A percentile compares a stretch with the other conserved stretches of the same genome.
Conservation (phyloP, 805 yeast species). For the Starmerella potacharoeniae region DNA sequence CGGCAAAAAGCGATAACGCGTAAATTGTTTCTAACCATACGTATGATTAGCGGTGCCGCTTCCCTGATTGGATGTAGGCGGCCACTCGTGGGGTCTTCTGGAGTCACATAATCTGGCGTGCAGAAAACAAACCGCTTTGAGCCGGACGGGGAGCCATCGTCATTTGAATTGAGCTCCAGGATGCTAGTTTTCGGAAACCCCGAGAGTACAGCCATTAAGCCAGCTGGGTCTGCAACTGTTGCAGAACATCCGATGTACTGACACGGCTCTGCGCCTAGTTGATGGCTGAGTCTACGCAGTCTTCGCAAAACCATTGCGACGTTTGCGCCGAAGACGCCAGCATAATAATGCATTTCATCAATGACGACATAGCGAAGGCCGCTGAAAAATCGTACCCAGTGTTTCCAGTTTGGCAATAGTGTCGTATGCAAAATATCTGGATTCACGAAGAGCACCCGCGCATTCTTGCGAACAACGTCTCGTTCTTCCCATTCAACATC, state of each 20-base stretch:
- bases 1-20: constrained; percentile 86
- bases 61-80: constrained; percentile 63
- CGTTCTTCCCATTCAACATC: constrained; percentile 63
- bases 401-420: constrained; percentile 62
- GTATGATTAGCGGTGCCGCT: constrained; percentile 61
- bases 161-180: constrained; percentile 24
- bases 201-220: constrained; percentile 63
- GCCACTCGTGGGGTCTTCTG: constrained; percentile 45
- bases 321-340: constrained; percentile 86
- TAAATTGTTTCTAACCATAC: constrained; percentile 50
- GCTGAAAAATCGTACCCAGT: constrained; percentile 60
- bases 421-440: constrained; percentile 90
- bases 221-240: constrained; percentile 62
- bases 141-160: constrained; percentile 86
- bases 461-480: constrained; percentile 42
- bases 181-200: constrained; percentile 35
- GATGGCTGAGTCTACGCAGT: constrained; percentile 50
- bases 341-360: constrained; percentile 77
- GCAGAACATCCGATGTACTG: constrained; percentile 89
- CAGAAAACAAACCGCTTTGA: constrained; percentile 64
- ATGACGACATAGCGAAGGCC: constrained; percentile 64
- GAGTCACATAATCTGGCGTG: constrained; percentile 67
- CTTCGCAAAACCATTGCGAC: constrained; percentile 79
- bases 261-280: constrained; percentile 42
- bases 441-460: constrained; percentile 79